Conservation (phyloP, 768 basidiomycete genomes). For the Tremella yokohamensis region DNA sequence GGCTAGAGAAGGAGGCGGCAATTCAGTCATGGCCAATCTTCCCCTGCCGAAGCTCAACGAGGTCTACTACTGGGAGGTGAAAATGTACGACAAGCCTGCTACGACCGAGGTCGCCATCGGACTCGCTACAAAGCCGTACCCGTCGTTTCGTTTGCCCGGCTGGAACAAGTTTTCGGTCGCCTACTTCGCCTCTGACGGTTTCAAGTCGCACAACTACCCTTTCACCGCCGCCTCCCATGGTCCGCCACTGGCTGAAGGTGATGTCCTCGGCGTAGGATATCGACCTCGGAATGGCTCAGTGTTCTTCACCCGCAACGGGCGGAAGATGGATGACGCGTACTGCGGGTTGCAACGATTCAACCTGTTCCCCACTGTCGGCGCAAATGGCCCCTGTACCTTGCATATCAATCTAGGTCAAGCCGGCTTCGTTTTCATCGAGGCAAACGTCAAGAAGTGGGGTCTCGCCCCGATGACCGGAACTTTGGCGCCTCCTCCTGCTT, state of each 20-base stretch:
- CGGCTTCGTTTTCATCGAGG: constrained; percentile 98
- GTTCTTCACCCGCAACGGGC: constrained; percentile 98
- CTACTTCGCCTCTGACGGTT: constrained; percentile 85
- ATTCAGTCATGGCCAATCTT: constrained; percentile 92
- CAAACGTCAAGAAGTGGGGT: constrained; percentile 99
- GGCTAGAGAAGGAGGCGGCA: constrained; percentile 87
- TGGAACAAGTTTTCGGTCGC: constrained; percentile 81
- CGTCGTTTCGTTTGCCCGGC: constrained; percentile 87
- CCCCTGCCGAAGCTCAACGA: constrained; percentile 97
- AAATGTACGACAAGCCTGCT: constrained; percentile 94
- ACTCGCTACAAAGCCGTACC: constrained; percentile 94
- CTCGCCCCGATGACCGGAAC: constrained; percentile 95
- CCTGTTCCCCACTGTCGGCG: constrained; percentile 94
- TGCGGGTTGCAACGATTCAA: constrained; percentile 84
- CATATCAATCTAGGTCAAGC: constrained; percentile 97
- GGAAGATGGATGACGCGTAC: constrained; percentile 94
- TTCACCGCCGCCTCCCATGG: constrained; percentile 84
- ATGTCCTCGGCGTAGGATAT: constrained; percentile 93
- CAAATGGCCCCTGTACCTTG: constrained; percentile 91
- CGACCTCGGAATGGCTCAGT: constrained; percentile 93
- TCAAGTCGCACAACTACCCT: constrained; percentile 95
- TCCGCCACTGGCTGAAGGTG: constrained; percentile 80
- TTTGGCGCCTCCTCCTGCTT: constrained; percentile 93
- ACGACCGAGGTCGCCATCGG: constrained; percentile 87
- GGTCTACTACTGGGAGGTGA: constrained; percentile 99